Evolutionary conservation across 1,284 basidiomycete genomes (phyloP).

Genomic region (Coniophora puteana): DNA sequence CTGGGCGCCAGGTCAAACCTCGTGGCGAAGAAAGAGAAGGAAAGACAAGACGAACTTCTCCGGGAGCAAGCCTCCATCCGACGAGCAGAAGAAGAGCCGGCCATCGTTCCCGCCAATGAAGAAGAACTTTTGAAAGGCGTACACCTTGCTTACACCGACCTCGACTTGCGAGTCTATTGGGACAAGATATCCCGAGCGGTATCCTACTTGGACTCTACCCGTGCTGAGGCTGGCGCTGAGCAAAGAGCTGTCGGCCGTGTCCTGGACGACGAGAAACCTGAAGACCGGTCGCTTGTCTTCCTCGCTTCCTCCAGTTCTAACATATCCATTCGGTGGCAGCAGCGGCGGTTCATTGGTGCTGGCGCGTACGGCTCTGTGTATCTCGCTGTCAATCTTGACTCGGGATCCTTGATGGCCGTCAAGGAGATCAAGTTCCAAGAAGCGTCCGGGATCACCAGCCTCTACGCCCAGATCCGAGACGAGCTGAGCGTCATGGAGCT

Average conservation of each 20-base stretch:
- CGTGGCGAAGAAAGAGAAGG: conserved; percentile 88
- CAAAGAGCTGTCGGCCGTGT: conserved; percentile 84
- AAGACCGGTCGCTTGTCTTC: conserved; percentile 89
- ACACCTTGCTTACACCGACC: conserved; percentile 48
- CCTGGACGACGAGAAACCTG: conserved; percentile 85
- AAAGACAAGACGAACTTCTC: conserved; percentile 73
- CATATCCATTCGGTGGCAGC: conserved; percentile 98
- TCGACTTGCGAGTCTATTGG: conserved; percentile 69
- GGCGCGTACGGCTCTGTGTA: conserved; percentile 99
- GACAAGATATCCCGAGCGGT: conserved; percentile 64
- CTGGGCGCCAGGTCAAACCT: conserved; percentile 87
- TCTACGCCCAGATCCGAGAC: conserved; percentile 94
- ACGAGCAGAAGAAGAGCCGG: conserved; percentile 47
- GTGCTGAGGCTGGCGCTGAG: conserved; percentile 60
- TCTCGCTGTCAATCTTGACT: conserved; percentile 94
- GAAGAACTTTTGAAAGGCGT: conserved; percentile 33
- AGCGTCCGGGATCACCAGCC: conserved; percentile 73
- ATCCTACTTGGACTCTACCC: conserved; percentile 57
- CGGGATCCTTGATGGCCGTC: conserved; percentile 97
- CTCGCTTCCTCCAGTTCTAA: conserved; percentile 92
- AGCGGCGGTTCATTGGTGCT: conserved; percentile 95
- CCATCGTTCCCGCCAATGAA: conserved; percentile 35
- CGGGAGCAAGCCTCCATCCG: conserved; percentile 55
- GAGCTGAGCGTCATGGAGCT: conserved; percentile 99
- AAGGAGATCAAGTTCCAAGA: conserved; percentile 99